These are phyloP conservation scores for Tillandsia fasciculata DNA, from an alignment of 176 grass and related monocot species.

Conservation along the genomic window DNA sequence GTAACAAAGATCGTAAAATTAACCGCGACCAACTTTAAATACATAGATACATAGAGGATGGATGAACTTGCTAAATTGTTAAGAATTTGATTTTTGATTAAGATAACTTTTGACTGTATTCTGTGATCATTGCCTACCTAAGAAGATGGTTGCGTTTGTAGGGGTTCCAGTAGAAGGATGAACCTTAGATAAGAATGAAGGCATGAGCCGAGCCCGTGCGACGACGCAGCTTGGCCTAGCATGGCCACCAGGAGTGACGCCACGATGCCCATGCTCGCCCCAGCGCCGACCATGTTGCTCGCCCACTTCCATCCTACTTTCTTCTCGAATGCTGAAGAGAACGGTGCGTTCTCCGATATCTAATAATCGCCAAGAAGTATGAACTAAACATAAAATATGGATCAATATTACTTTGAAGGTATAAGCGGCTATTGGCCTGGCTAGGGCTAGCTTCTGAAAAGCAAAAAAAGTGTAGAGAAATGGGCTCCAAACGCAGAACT, in stretches of 20 bases:
- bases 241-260: conserved; percentile 27
- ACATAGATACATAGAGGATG: too few species aligned
- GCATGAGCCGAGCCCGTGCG: conserved; percentile 10
- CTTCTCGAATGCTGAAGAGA: conserved; percentile 18
- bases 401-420: background rate
- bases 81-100: too few species aligned
- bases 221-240: conserved; percentile 25
- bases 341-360: conserved; percentile 9
- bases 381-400: background rate
- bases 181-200: conserved; percentile 19
- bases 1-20: too few species aligned
- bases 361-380: background rate
- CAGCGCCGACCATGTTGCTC: conserved; percentile 12
- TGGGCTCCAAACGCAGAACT: too few species aligned
- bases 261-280: conserved; percentile 21
- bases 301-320: conserved; percentile 15
- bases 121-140: background rate
- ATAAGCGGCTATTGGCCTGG: too few species aligned
- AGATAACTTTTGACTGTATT: too few species aligned
- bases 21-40: too few species aligned
- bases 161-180: conserved; percentile 23
- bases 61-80: too few species aligned
- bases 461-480: too few species aligned
- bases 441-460: too few species aligned
- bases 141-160: conserved; percentile 25